Evolutionary conservation across 2,329 filamentous ascomycete species (phyloP), one percentile per base, ranked within the genome.

Genomic region (Beauveria bassiana): DNA sequence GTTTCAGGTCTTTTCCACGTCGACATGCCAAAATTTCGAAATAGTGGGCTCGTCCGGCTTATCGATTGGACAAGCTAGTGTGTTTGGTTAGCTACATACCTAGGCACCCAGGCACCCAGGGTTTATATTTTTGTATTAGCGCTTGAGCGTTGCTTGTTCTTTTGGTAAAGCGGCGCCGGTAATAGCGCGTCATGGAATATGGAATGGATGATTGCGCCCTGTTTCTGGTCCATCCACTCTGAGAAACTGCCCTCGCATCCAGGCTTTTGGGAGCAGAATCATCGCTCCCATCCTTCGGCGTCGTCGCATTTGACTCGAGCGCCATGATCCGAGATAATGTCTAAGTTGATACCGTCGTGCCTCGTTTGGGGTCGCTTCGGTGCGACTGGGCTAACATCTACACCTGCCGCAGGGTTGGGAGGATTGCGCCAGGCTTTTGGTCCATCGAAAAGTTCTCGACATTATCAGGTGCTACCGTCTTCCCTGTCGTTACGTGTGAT

Each of bases 311-410:
- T 60, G 59, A 61, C 64, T 65, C 59, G 64, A 63, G 57, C 64
- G 70, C 70, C 73, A 78, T 78, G 76, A 73, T 67, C 68, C 67
- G 69, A 68, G 65, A 73, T 70, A 66, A 78, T 78, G 76, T 74
- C 74, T 71, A 77, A 72, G 70, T 70, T 68, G 67, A 69, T 72
- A 63, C 70, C 71, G 63, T 70, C 70, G 64, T 71, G 72, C 72
- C 69, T 72, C 65, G 64, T 72, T 61, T 70, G 72, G 67, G 72
- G 72, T 68, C 71, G 69, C 66, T 67, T 73, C 61, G 68, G 71
- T 63, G 69, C 70, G 65, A 66, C 68, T 65, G 65, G 65, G 65
- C 68, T 64, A 60, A 64, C 66, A 18, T 51, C 26, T 26, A 24
- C 55, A 51, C 42, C 61, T 63, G 54, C 51, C 38, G 43, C 54